Base-by-base conservation (phyloP, 495 filamentous ascomycete genomes). In the Xylaria scruposa region DNA sequence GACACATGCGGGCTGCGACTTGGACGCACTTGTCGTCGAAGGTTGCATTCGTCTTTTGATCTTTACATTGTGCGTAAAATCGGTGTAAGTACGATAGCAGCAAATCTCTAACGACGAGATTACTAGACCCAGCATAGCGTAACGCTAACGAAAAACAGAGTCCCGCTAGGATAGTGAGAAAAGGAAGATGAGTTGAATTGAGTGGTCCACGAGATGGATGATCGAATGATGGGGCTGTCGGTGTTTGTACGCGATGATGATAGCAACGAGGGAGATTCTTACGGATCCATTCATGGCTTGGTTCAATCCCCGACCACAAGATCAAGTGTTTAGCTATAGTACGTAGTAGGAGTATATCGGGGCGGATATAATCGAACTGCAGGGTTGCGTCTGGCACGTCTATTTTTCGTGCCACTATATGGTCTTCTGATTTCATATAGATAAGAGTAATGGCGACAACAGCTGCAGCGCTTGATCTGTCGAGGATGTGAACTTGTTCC, bases 381-480 rank as follows among this genome's bases (percentile, higher is more conserved):
- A 95, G 86, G 19, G 91, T 83, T 0, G 95, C 94, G 74, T 97
- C 92, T 6, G 97, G 96, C 1, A 98, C 90, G 78, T 98, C 94
- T 47, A 99, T 91, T 83, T 97, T 98, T 67, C 90, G 88, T 4
- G 96, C 97, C 59, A 99, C 84, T n/a, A 90, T 89, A 67, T 91
- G 88, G 76, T 99, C 92, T 68, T 95, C 92, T 0, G 97, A 94
- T 79, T 98, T 98, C 94, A 99, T 97, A 80, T 94, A 99, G 58
- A 98, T 95, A 51, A 98, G 87, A n/a, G 94, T 90, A 61, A 98
- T 86, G 3, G 96, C 94, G 61, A 98, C 87, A 2, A 93, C 94
- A 1, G 96, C 94, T 51, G 91, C 95, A 42, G 96, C 92, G 24
- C 93, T 96, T 31, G 96, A 94, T 75, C 94, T 91, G 74, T 99